Conservation (phyloP, 2,329 filamentous ascomycete species). For the Zasmidium angulare region DNA sequence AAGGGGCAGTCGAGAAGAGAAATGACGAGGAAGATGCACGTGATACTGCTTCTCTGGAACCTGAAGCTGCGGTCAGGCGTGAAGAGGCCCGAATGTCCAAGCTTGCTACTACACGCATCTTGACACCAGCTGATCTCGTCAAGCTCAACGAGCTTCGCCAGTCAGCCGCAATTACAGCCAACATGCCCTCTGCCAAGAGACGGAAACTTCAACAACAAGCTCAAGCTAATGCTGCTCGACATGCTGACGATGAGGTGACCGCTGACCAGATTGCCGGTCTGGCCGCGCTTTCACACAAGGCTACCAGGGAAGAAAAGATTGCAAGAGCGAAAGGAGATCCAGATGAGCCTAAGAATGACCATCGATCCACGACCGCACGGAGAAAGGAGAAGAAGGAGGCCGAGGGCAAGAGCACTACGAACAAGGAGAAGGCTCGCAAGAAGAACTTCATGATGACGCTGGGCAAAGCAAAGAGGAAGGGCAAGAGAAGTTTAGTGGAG, state of each 20-base stretch:
- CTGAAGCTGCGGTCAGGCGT: constrained; percentile 30
- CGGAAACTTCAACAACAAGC: constrained; percentile 32
- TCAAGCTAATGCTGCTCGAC: constrained; percentile 38
- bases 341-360: constrained; percentile 62
- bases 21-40: constrained; percentile 20
- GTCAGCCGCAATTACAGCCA: constrained; percentile 67
- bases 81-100: constrained; percentile 53
- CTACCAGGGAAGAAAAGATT: constrained; percentile 83
- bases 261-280: constrained; percentile 90
- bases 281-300: constrained; percentile 9
- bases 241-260: constrained; percentile 85
- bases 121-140: constrained; percentile 93
- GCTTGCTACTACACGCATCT: constrained; percentile 87
- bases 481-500: constrained; percentile 89
- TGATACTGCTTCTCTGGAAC: constrained; percentile 33
- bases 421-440: constrained; percentile 92
- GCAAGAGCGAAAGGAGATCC: constrained; percentile 81
- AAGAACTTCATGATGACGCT: constrained; percentile 99
- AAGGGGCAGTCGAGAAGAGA: constrained; percentile 15
- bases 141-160: constrained; percentile 88
- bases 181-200: constrained; percentile 48
- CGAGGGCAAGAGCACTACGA: constrained; percentile 93
- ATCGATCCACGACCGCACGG: constrained; percentile 82
- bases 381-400: constrained; percentile 83
- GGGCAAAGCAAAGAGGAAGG: constrained; percentile 92